Percentiles rank a stretch among this genome's conserved stretches.
Evolutionary conservation across 2,329 filamentous ascomycete genomes (phyloP).

Genomic region (Penicillium capsulatum): DNA sequence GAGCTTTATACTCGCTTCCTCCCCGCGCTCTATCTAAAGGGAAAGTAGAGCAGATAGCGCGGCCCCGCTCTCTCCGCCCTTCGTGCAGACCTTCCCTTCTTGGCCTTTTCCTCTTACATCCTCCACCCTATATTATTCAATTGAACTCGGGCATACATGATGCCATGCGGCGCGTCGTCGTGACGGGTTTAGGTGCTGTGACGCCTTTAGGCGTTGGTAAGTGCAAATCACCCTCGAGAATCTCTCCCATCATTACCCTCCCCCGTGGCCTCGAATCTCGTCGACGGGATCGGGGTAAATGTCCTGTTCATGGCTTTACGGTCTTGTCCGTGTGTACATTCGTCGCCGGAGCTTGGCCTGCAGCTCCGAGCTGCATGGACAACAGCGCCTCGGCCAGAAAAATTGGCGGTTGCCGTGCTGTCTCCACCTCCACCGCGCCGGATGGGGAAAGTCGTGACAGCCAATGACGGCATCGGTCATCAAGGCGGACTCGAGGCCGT

Average conservation of each 20-base stretch:
- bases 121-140: slow-evolving; percentile 3
- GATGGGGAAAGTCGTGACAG: slow-evolving; percentile 32
- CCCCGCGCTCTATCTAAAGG: slow-evolving; percentile 20
- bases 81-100: slow-evolving; percentile 42
- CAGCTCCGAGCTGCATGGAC: slow-evolving; percentile 8
- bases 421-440: slow-evolving; percentile 26
- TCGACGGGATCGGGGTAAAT: no score
- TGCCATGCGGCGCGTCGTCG: slow-evolving; percentile 63
- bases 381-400: no score
- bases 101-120: slow-evolving; percentile 17
- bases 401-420: slow-evolving; percentile 12
- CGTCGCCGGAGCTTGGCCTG: background rate
- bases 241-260: background rate
- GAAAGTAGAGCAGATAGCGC: slow-evolving; percentile 14
- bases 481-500: background rate
- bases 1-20: slow-evolving; percentile 21
- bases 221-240: slow-evolving; percentile 12
- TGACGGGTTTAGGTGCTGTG: slow-evolving; percentile 77
- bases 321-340: no score
- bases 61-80: slow-evolving; percentile 18
- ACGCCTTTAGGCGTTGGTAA: slow-evolving; percentile 76
- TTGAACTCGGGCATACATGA: slow-evolving; percentile 4
- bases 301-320: no score
- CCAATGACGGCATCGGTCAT: slow-evolving; percentile 17
- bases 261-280: no score